Percentiles rank a stretch among this genome's conserved stretches.
phyloP scores from a whole-genome alignment of 2,329 filamentous ascomycete genomes.

The Periglandula ipomoeae region DNA sequence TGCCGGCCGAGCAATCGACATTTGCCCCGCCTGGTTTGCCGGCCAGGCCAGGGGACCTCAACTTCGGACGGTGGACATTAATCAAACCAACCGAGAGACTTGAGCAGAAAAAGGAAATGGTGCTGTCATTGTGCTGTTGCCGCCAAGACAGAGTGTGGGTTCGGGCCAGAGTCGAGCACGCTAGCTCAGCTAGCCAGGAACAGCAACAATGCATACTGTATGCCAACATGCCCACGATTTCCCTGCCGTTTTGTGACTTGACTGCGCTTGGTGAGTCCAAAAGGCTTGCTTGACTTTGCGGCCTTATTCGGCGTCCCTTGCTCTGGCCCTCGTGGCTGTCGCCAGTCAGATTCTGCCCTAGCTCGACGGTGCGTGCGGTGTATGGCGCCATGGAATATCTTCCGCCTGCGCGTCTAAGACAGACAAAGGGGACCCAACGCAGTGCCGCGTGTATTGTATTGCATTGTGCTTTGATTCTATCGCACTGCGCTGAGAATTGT shows the following conservation, averaged over 20 bases:
- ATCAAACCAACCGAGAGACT: conserved; percentile 5
- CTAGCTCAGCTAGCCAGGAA: background rate
- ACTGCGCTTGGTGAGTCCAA: too few relatives aligned
- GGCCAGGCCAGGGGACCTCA: background rate
- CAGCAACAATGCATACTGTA: background rate
- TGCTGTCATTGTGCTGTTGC: background rate
- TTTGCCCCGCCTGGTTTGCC: background rate
- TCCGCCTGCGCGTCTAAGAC: background rate
- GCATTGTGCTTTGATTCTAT: background rate
- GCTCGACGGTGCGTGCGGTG: background rate
- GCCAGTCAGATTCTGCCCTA: background rate
- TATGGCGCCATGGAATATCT: background rate
- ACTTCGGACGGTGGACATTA: conserved; percentile 5
- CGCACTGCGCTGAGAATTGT: too few relatives aligned
- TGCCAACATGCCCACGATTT: too few relatives aligned
- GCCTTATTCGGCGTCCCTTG: too few relatives aligned
- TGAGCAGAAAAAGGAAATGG: background rate
- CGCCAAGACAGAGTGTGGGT: conserved; percentile 2
- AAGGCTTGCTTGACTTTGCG: too few relatives aligned
- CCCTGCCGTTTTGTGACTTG: too few relatives aligned
- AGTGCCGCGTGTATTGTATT: background rate
- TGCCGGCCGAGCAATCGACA: background rate
- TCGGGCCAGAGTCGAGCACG: background rate
- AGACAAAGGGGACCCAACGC: background rate
- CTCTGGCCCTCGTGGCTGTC: too few relatives aligned